Evolutionary conservation across 495 filamentous ascomycete species (phyloP).

Genomic region (Lentithecium fluviatile): DNA sequence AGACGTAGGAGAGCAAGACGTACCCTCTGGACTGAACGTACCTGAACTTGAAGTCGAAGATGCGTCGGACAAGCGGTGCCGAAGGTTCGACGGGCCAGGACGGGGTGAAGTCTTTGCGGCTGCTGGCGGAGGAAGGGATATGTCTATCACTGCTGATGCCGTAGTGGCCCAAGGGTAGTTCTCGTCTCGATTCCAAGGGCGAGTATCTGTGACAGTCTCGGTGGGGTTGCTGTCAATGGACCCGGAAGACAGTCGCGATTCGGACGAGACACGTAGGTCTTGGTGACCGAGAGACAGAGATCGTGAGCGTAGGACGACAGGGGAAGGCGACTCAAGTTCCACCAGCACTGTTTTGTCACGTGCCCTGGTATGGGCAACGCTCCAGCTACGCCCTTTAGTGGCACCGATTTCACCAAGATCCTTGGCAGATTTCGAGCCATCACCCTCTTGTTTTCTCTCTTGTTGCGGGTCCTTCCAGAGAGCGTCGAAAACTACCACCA

Average conservation of each 20-base stretch:
- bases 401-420: neutral
- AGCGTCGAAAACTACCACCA: slow-evolving; percentile 32
- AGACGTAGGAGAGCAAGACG: neutral
- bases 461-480: slow-evolving; percentile 29
- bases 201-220: slow-evolving; percentile 21
- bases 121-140: slow-evolving; percentile 37
- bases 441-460: slow-evolving; percentile 4
- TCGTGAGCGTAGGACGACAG: slow-evolving; percentile 25
- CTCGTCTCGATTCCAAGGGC: slow-evolving; percentile 44
- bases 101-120: slow-evolving; percentile 22
- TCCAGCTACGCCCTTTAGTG: neutral
- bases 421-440: no score
- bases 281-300: slow-evolving; percentile 25
- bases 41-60: neutral
- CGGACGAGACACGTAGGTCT: slow-evolving; percentile 12
- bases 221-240: slow-evolving; percentile 26
- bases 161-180: slow-evolving; percentile 44
- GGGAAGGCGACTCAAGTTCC: slow-evolving; percentile 32
- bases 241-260: slow-evolving; percentile 19
- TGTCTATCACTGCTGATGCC: slow-evolving; percentile 35
- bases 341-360: slow-evolving; percentile 26
- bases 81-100: slow-evolving; percentile 24
- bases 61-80: slow-evolving; percentile 15
- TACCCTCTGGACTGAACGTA: neutral
- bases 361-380: neutral